These are phyloP conservation scores for Tricholoma sp. DNA, from an alignment of 768 basidiomycete species.

Conservation along the genomic window DNA sequence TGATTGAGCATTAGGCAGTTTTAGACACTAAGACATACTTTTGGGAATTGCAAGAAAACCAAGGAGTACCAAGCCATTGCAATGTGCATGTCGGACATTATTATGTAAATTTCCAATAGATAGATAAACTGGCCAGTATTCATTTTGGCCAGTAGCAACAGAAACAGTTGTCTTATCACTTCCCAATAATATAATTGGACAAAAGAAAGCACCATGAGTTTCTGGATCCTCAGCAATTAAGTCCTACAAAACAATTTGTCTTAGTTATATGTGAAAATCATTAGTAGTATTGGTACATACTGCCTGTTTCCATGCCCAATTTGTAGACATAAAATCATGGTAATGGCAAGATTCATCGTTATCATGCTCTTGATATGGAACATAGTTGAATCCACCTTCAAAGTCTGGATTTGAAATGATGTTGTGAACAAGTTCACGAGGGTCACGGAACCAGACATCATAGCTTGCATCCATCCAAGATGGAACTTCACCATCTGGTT, in stretches of 20 bases:
- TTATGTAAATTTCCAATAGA: conserved; percentile 13
- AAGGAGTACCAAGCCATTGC: conserved; percentile 2
- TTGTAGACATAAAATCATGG: conserved; percentile 35
- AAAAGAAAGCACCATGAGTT: not conserved
- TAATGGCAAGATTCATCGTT: conserved; percentile 15
- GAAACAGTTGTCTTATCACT: conserved; percentile 27
- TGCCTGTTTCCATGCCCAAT: conserved; percentile 29
- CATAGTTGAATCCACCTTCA: conserved; percentile 23
- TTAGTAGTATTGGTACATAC: not conserved
- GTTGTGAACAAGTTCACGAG: conserved; percentile 9
- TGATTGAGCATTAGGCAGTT: not conserved
- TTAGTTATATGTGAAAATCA: not conserved
- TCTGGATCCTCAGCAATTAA: not conserved
- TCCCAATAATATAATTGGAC: conserved; percentile 19
- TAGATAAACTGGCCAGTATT: conserved; percentile 19
- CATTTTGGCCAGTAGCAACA: conserved; percentile 16
- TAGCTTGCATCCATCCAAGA: not conserved
- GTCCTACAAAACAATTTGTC: not conserved
- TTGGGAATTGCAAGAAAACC: conserved; percentile 9
- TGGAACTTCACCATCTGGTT: conserved; percentile 6
- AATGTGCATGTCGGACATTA: conserved; percentile 2
- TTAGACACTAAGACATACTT: not conserved
- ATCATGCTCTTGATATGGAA: conserved; percentile 22
- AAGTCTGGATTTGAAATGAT: conserved; percentile 30
- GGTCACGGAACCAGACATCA: not conserved